Percentiles rank a stretch among this genome's conserved stretches.
Evolutionary conservation across 768 basidiomycete species (phyloP).

Genomic region (Lactifluus hygrophoroides): DNA sequence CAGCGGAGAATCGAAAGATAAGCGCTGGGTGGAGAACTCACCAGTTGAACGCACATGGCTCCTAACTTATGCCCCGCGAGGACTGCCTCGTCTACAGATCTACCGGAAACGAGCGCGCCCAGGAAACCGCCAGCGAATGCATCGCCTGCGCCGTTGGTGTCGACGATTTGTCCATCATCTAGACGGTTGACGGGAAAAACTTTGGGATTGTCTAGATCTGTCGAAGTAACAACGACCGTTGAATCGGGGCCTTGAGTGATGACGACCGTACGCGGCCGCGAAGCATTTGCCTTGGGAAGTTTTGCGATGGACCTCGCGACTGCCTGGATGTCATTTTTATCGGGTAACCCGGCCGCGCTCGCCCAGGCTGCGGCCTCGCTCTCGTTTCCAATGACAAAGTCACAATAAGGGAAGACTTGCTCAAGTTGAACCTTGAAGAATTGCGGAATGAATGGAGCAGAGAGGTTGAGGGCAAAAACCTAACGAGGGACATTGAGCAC

Average conservation of each 20-base stretch:
- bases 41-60: conserved; percentile 76
- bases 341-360: conserved; percentile 54
- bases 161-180: conserved; percentile 62
- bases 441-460: conserved; percentile 93
- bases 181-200: conserved; percentile 52
- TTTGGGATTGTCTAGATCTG: conserved; percentile 46
- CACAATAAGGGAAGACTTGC: conserved; percentile 72
- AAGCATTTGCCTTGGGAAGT: conserved; percentile 65
- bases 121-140: conserved; percentile 96
- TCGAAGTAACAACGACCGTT: conserved; percentile 66
- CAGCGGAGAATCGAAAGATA: neutral
- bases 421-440: conserved; percentile 84
- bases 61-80: conserved; percentile 84
- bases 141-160: conserved; percentile 98
- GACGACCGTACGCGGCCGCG: conserved; percentile 72
- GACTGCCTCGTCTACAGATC: conserved; percentile 65
- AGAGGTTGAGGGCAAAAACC: conserved; percentile 89
- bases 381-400: conserved; percentile 95
- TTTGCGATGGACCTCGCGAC: conserved; percentile 73
- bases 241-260: conserved; percentile 84
- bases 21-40: conserved; percentile 27
- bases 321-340: conserved; percentile 44
- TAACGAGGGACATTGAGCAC: conserved; percentile 25
- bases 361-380: conserved; percentile 88
- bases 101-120: conserved; percentile 75